Evolutionary conservation across 768 basidiomycete genomes (phyloP), one percentile per base, ranked within the genome.

Genomic region (Fistulinella prunicolor): DNA sequence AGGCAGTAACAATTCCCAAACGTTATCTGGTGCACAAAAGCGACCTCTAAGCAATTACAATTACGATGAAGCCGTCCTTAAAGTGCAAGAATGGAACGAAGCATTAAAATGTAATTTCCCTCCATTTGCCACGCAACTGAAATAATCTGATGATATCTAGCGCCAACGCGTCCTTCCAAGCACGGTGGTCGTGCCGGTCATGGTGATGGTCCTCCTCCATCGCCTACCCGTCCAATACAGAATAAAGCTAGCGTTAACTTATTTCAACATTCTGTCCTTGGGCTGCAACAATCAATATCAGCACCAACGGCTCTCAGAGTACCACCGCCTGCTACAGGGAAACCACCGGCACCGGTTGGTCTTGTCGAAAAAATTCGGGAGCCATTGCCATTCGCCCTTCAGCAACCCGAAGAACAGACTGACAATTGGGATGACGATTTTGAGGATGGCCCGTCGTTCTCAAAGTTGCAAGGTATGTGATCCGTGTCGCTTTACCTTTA

Each of bases 391-490:
- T 84, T 86, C 54, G 79, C 75, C 14, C 68, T 89, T 20, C 85
- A 82, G 49, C 78, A 80, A 20, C 86, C 86, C 16, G 88, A 94
- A 70, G 86, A 91, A 55, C 88, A 90, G 63, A 88, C 85, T 1
- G 94, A 96, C 63, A 95, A 94, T 54, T 99, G 96, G 96, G 96
- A 99, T 60, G 91, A 94, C 54, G 96, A 99, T 62, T 99, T 99
- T 55, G 92, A 94, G 63, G 92, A 91, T 55, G 92, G 87, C 1
- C 93, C 94, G 28, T 92, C 91, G 0, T 80, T 90, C 44, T 82
- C 85, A 8, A 95, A 94, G 66, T 66, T 94, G 24, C 87, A 86
- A 72, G 84, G 82, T 56, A 47, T 32, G 38, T 34, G 23, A 17
- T 40, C 2, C 36, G 21, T 37, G 9, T 26, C 8, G 9, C 17